Base-by-base conservation (phyloP, 768 basidiomycete genomes). In the Strobilomyces dryophilus region DNA sequence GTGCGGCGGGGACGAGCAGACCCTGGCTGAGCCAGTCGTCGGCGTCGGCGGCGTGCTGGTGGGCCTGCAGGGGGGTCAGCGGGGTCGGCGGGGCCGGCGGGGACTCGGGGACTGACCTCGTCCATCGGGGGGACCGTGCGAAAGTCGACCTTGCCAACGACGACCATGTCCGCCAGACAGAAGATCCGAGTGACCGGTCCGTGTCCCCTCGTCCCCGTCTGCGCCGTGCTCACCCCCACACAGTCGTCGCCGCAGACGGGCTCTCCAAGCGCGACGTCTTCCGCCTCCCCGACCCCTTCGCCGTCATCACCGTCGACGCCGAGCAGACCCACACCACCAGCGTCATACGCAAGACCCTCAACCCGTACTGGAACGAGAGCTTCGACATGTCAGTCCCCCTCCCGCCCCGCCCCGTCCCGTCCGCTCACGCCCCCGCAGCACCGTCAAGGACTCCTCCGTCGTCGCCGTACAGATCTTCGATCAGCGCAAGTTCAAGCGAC, bases 381-480 rank as follows among this genome's bases (percentile, higher is more conserved):
- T 98, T 99, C 71, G 95, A 98, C 67, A 88, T 99, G 95, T 95
- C 56, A 64, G 88, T 68, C 7, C 36, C 7, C 12, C 17, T 39
- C 24, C 10, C 24, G 11, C 20, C 10, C 2, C 7, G 7, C 24
- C 12, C 15, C n/a, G n/a, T n/a, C n/a, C 4, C 20, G 17, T 36
- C 34, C 54, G 32, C 53, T 42, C 53, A 47, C 31, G 17, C 51
- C 27, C 51, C 49, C 39, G 24, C 61, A 98, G 95, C 61, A 90
- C 82, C 47, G 95, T 97, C 67, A 95, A 94, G 70, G 97, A 99
- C 61, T 92, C 91, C n/a, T 98, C 95, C 17, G 91, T 98, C 45
- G 83, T 99, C 53, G 92, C 93, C 5, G 95, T 98, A 1, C 97
- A 99, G 73, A 97, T 98, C 63, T 98, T 98, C 61, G 97, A 99